Evolutionary conservation across 768 basidiomycete species (phyloP).

Genomic region (Leccinum pellstonianum): DNA sequence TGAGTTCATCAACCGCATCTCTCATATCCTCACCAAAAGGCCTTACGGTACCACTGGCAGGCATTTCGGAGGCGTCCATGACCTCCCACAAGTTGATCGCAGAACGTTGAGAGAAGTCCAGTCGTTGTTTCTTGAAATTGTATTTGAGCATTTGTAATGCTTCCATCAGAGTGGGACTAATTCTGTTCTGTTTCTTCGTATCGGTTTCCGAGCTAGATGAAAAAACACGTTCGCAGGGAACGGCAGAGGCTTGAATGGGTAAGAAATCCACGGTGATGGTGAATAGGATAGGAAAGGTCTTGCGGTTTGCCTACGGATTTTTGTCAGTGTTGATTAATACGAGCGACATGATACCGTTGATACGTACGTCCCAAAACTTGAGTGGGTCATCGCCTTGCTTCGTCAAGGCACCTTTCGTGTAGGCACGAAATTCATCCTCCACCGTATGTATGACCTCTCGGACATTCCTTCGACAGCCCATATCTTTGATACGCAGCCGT

Average conservation of each 20-base stretch:
- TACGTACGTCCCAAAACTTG: background rate
- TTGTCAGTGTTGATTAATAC: background rate
- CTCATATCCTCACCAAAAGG: background rate
- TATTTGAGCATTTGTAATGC: background rate
- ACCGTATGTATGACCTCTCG: background rate
- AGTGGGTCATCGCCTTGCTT: background rate
- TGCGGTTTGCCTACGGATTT: background rate
- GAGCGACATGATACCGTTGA: background rate
- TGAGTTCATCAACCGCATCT: background rate
- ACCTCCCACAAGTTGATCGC: background rate
- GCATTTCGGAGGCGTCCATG: background rate
- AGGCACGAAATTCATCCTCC: background rate
- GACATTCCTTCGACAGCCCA: background rate
- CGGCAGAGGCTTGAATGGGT: background rate
- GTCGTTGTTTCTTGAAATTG: background rate
- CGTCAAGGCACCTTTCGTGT: background rate
- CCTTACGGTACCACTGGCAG: background rate
- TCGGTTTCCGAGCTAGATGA: too few relatives aligned
- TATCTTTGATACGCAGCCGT: background rate
- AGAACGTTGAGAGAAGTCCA: background rate
- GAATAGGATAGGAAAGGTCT: background rate
- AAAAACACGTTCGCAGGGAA: background rate
- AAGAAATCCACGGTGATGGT: background rate
- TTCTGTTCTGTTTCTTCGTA: background rate
- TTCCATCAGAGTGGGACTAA: background rate